Conservation (phyloP, 2,329 filamentous ascomycete genomes). For the Lachnellula subtilissima region DNA sequence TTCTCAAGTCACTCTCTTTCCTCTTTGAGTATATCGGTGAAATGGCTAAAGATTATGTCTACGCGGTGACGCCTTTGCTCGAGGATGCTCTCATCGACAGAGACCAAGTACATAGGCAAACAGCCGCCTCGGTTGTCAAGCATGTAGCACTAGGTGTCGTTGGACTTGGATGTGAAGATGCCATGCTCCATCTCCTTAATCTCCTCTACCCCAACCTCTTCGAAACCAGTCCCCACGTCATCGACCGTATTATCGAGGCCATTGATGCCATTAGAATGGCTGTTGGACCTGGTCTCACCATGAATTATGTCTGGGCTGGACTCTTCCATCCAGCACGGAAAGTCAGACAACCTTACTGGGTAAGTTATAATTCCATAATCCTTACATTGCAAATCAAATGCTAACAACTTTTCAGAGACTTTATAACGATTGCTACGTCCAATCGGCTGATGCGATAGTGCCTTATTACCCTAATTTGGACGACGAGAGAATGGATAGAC, state of each 20-base stretch:
- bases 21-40: constrained; percentile 99
- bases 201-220: constrained; percentile 95
- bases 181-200: constrained; percentile 96
- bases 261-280: constrained; percentile 95
- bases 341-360: constrained; percentile 90
- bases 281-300: constrained; percentile 82
- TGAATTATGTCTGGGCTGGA: constrained; percentile 98
- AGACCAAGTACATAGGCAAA: constrained; percentile 96
- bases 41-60: constrained; percentile 99
- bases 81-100: constrained; percentile 97
- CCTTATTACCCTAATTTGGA: constrained; percentile 89
- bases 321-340: constrained; percentile 96
- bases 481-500: constrained; percentile 71
- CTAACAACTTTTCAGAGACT: constrained; percentile 45
- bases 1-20: constrained; percentile 94
- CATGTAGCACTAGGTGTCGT: constrained; percentile 97
- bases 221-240: constrained; percentile 96
- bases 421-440: constrained; percentile 96
- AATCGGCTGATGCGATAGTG: constrained; percentile 88
- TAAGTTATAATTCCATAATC: constrained; percentile 1
- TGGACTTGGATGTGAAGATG: constrained; percentile 93
- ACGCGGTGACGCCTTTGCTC: constrained; percentile 90
- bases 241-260: constrained; percentile 94
- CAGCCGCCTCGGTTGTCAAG: constrained; percentile 93
- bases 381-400: not conserved